A percentile compares a stretch with the other conserved stretches of the same genome.
Conservation (phyloP, 352 stramenopile species). For the Blastocystis sp. region DNA sequence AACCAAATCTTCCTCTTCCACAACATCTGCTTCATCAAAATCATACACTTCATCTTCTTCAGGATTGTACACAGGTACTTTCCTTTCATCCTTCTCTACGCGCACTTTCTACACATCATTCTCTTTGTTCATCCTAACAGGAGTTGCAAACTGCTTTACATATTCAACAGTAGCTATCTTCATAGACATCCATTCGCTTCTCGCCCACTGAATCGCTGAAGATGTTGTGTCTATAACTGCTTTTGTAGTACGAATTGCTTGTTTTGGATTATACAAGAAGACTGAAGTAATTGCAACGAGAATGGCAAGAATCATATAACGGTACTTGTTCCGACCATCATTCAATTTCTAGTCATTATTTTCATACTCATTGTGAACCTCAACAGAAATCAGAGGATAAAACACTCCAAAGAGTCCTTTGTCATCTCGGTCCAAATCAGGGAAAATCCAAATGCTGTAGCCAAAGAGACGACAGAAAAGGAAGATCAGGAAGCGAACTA, state of each 20-base stretch:
- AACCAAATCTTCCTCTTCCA: slow-evolving; percentile 35
- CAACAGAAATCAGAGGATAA: slow-evolving; percentile 48
- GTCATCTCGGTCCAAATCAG: slow-evolving; percentile 60
- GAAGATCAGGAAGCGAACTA: slow-evolving; percentile 39
- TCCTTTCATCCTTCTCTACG: neutral
- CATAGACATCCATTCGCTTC: slow-evolving; percentile 43
- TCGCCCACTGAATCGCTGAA: neutral
- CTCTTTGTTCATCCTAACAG: neutral
- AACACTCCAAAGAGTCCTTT: slow-evolving; percentile 63
- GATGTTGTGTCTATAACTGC: neutral
- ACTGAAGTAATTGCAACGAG: neutral
- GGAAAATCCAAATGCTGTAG: slow-evolving; percentile 64
- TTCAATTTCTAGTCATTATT: slow-evolving; percentile 33
- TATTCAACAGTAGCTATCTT: slow-evolving; percentile 10
- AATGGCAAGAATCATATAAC: slow-evolving; percentile 3
- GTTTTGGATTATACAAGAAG: slow-evolving; percentile 8
- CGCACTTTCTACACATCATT: neutral
- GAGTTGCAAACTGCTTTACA: slow-evolving; percentile 3
- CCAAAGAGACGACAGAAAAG: slow-evolving; percentile 55
- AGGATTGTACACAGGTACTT: slow-evolving; percentile 10
- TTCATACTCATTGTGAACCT: neutral
- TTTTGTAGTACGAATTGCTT: neutral
- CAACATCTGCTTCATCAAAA: slow-evolving; percentile 23
- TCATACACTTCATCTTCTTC: slow-evolving; percentile 50
- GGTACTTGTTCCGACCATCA: slow-evolving; percentile 30